Conservation (phyloP, 2,329 filamentous ascomycete species). For the Aureobasidium lini region DNA sequence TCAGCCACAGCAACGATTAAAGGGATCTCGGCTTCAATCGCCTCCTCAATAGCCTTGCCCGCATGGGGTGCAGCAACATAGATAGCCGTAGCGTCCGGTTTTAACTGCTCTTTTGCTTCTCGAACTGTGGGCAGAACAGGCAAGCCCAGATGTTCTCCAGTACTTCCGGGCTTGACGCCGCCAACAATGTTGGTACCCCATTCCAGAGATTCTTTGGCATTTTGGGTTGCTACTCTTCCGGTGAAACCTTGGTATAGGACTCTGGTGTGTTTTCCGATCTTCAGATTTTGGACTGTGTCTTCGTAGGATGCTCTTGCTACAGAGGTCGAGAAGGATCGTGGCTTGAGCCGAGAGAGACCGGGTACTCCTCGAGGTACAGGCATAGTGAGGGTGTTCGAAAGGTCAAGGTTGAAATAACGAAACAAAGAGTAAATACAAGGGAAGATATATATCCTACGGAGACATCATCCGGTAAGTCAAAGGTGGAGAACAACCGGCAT, state of each 20-base stretch:
- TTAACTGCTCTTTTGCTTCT: conserved; percentile 60
- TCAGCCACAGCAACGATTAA: conserved; percentile 73
- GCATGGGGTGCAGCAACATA: conserved; percentile 73
- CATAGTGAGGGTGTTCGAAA: neutral
- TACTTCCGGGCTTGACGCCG: conserved; percentile 64
- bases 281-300: conserved; percentile 58
- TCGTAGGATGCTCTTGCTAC: conserved; percentile 40
- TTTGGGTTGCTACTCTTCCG: conserved; percentile 61
- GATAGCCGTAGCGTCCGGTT: conserved; percentile 70
- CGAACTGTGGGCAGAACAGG: conserved; percentile 63
- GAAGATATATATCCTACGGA: too few species aligned
- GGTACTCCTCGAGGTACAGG: neutral
- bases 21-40: conserved; percentile 70
- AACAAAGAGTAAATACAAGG: too few species aligned
- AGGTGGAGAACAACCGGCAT: neutral
- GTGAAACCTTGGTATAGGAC: conserved; percentile 69
- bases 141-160: conserved; percentile 63
- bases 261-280: conserved; percentile 57
- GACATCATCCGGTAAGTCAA: neutral
- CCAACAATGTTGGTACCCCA: conserved; percentile 78
- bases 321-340: conserved; percentile 24
- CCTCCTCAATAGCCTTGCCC: conserved; percentile 66
- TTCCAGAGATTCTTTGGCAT: conserved; percentile 66
- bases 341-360: neutral
- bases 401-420: too few species aligned